Conservation (phyloP, 2,329 filamentous ascomycete species). For the Metarhizium humberi region DNA sequence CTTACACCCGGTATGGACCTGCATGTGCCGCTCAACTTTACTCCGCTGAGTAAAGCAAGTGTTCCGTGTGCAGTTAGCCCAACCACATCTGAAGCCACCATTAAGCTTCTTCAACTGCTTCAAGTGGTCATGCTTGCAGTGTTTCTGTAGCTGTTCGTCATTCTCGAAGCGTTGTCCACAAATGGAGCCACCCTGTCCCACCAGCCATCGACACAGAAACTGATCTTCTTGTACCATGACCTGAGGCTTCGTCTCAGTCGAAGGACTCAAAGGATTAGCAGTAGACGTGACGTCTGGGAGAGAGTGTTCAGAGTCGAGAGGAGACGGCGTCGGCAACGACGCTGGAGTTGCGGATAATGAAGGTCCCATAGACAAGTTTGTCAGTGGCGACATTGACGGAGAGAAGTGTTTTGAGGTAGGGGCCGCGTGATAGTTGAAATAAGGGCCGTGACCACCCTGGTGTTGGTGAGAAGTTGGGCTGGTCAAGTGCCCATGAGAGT, state of each 20-base stretch:
- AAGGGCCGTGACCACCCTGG: not conserved
- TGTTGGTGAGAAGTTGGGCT: not conserved
- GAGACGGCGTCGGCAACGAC: conserved; percentile 11
- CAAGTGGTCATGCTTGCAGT: conserved; percentile 43
- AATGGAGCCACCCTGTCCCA: conserved; percentile 10
- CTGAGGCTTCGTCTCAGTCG: conserved; percentile 7
- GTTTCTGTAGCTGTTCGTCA: conserved; percentile 43
- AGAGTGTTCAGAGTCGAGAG: conserved; percentile 14
- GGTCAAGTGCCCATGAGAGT: not conserved
- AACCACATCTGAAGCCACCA: conserved; percentile 43
- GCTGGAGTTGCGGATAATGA: conserved; percentile 13
- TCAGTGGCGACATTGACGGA: conserved; percentile 13
- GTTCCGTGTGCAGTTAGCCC: conserved; percentile 45
- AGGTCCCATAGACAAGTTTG: conserved; percentile 13
- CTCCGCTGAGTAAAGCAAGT: conserved; percentile 48
- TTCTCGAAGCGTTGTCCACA: conserved; percentile 29
- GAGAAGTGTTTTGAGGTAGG: conserved; percentile 10
- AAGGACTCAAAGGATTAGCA: not conserved
- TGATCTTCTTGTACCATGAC: conserved; percentile 14
- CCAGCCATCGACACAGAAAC: conserved; percentile 24
- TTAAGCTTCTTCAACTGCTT: conserved; percentile 32
- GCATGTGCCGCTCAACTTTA: conserved; percentile 56
- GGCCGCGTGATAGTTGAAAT: conserved; percentile 1
- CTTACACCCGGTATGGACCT: conserved; percentile 56
- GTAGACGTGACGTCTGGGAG: not conserved